Base-by-base conservation (phyloP, 1,139 yeast genomes). In the Suhomyces wounanorum region DNA sequence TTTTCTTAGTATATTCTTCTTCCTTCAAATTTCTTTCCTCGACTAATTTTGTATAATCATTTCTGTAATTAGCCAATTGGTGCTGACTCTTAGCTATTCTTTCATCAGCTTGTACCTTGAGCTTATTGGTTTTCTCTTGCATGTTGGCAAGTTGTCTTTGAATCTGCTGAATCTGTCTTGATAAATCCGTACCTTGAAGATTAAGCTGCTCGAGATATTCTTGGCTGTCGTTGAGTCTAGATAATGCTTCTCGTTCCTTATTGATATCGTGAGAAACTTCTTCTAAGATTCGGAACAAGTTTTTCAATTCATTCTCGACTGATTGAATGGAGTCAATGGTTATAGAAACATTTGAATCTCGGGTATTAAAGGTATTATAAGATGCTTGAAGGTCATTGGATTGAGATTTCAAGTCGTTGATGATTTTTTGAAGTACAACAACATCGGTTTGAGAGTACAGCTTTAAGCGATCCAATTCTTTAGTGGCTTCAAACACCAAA, bases 361-460 rank as follows among this genome's bases (percentile, higher is more conserved):
- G 76, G 17, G 63, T 59, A 54, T 85, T 87, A 21, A 82, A 57
- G 5, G 68, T 66, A 17, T 69, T 65, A 37, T 83, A 66, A 8
- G 68, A 66, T 2, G 65, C 63, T 47, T 77, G 54, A 21, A 52
- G 52, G 3, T 69, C 68, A 9, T 68, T 66, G 23, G 85, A 70
- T 13, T 82, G 76, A n/a, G 65, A 65, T 40, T 74, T 72, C 67
- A 88, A 73, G 52, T 85, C 88, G 10, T 75, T 70, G 28, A 87
- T 83, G 25, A 83, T 76, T 55, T 77, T 78, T 44, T 75, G 75
- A 16, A 88, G 70, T 31, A 79, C 78, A 28, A 78, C 80, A 9
- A 89, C 82, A 44, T 89, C 84, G 46, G 86, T 84, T 43, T 82
- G 78, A 13, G 85, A 74, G 59, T 85, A 86, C 31, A 80, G 79